Percentiles rank a stretch among this genome's conserved stretches.
phyloP scores from a whole-genome alignment of 495 filamentous ascomycete species.

The Aspergillus panamensis region DNA sequence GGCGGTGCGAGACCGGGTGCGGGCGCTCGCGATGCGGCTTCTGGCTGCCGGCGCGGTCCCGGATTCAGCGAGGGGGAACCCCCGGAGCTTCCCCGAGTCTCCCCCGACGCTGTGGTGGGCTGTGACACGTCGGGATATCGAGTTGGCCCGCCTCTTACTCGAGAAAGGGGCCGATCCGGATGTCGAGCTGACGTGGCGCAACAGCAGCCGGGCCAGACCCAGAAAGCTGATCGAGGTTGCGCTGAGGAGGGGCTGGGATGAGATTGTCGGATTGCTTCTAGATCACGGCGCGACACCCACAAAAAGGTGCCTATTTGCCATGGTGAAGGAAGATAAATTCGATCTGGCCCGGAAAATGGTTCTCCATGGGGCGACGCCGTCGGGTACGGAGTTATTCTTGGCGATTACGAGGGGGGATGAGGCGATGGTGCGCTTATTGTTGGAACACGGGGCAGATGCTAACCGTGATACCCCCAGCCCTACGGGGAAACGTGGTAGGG shows the following conservation, averaged over 20 bases:
- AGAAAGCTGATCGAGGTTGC: background rate
- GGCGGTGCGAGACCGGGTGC: background rate
- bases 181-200: background rate
- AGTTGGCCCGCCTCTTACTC: background rate
- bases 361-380: background rate
- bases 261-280: background rate
- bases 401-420: background rate
- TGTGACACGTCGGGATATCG: background rate
- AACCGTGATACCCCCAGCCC: background rate
- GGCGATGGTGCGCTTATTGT: background rate
- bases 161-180: background rate
- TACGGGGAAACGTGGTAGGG: background rate
- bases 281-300: background rate
- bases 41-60: background rate
- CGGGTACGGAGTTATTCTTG: background rate
- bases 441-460: background rate
- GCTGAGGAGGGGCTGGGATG: background rate
- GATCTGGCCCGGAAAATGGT: background rate
- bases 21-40: background rate
- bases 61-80: background rate
- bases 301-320: background rate
- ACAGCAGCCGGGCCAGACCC: background rate
- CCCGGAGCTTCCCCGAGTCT: background rate
- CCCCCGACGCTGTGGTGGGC: background rate
- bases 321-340: background rate